A percentile compares a stretch with the other conserved stretches of the same genome.
phyloP scores from a whole-genome alignment of 129 eudicot genomes.

The Rutidosis leptorrhynchoides region DNA sequence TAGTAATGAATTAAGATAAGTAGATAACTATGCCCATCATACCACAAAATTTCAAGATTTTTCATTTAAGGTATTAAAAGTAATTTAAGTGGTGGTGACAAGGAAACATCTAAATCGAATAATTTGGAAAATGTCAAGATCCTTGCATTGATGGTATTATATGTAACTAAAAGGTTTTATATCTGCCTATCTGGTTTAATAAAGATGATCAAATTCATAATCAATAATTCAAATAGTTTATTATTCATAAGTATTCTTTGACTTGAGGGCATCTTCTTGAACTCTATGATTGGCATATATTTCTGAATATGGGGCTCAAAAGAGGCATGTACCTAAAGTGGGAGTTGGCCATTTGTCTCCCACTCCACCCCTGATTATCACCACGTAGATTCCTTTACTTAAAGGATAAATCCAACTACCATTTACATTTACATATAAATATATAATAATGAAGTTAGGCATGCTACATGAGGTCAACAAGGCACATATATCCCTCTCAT shows the following conservation, averaged over 20 bases:
- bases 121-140: too few species aligned
- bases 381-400: slow-evolving; percentile 17
- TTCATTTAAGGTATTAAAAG: too few species aligned
- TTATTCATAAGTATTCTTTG: slow-evolving; percentile 23
- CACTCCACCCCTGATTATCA: slow-evolving; percentile 22
- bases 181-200: too few species aligned
- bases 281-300: slow-evolving; percentile 35
- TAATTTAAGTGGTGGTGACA: too few species aligned
- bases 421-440: too few species aligned
- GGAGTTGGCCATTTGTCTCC: slow-evolving; percentile 29
- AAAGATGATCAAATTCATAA: background rate
- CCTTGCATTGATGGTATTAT: too few species aligned
- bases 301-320: slow-evolving; percentile 28
- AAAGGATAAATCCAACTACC: slow-evolving; percentile 26
- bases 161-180: too few species aligned
- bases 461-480: slow-evolving; percentile 15
- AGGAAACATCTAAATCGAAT: too few species aligned
- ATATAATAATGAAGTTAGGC: slow-evolving; percentile 28
- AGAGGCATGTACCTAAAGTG: slow-evolving; percentile 5
- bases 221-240: slow-evolving; percentile 15
- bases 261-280: slow-evolving; percentile 25
- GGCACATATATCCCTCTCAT: slow-evolving; percentile 10
- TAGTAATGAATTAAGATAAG: too few species aligned
- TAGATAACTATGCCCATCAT: too few species aligned
- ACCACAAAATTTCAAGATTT: too few species aligned